These are phyloP conservation scores for Phallus indusiatus DNA, from an alignment of 768 basidiomycete genomes.

Conservation along the genomic window DNA sequence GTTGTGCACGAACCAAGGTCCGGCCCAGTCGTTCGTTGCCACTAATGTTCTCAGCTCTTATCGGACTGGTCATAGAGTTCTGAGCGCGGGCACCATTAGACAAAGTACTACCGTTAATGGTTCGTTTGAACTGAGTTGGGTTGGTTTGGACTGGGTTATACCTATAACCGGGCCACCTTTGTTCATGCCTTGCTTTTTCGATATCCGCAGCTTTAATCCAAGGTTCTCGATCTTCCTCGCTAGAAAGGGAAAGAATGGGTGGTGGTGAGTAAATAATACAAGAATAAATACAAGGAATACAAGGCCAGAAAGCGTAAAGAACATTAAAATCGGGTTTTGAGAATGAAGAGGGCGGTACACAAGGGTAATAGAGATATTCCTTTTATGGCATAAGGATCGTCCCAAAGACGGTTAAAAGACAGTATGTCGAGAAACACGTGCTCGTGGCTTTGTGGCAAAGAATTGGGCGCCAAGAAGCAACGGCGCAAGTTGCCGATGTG, in stretches of 20 bases:
- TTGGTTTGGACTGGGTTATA: constrained; percentile 7
- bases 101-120: not conserved
- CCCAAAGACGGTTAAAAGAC: not conserved
- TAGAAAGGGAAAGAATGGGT: too few relatives aligned
- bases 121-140: not conserved
- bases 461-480: not conserved
- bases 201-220: constrained; percentile 5
- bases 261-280: not conserved
- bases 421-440: not conserved
- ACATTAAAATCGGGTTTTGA: not conserved
- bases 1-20: not conserved
- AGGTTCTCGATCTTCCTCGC: constrained; percentile 3
- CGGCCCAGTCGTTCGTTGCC: not conserved
- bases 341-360: not conserved
- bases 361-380: not conserved
- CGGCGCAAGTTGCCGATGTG: not conserved
- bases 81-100: not conserved
- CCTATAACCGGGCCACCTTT: not conserved
- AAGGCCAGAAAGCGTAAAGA: not conserved
- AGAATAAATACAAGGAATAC: not conserved
- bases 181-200: constrained; percentile 6
- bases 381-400: not conserved
- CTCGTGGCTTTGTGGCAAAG: not conserved
- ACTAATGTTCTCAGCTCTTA: not conserved
- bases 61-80: not conserved